Percentiles rank a stretch among this genome's conserved stretches.
These are phyloP conservation scores for Kwoniella heveanensis DNA, from an alignment of 768 basidiomycete genomes.

Conservation along the genomic window DNA sequence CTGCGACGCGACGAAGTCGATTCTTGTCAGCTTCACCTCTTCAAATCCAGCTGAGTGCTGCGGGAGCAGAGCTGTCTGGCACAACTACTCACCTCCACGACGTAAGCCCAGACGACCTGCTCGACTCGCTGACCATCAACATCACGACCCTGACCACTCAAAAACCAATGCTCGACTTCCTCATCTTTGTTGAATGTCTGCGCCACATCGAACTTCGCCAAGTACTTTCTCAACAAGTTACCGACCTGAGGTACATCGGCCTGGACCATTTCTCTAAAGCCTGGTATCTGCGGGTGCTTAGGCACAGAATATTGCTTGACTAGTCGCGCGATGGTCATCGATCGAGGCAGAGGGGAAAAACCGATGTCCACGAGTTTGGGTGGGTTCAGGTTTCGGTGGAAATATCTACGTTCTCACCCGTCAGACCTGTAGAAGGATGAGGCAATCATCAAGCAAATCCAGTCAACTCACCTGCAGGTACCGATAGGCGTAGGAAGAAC, in stretches of 20 bases:
- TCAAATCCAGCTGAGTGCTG: neutral
- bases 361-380: conserved; percentile 86
- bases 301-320: conserved; percentile 73
- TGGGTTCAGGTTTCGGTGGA: conserved; percentile 87
- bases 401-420: conserved; percentile 66
- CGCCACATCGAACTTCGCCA: conserved; percentile 80
- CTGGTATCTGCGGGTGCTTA: conserved; percentile 56
- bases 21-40: neutral
- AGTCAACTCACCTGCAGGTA: conserved; percentile 67
- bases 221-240: conserved; percentile 72
- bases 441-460: neutral
- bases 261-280: conserved; percentile 85
- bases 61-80: neutral
- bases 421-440: no score
- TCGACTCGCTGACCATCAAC: conserved; percentile 63
- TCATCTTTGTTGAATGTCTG: conserved; percentile 69
- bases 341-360: conserved; percentile 84
- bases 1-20: conserved; percentile 58
- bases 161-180: conserved; percentile 82
- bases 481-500: conserved; percentile 91
- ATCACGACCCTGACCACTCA: conserved; percentile 75
- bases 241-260: conserved; percentile 72
- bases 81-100: conserved; percentile 74
- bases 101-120: conserved; percentile 95
- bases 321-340: conserved; percentile 89